phyloP scores from a whole-genome alignment of 768 basidiomycete genomes.

The Phaeotremella fagi region DNA sequence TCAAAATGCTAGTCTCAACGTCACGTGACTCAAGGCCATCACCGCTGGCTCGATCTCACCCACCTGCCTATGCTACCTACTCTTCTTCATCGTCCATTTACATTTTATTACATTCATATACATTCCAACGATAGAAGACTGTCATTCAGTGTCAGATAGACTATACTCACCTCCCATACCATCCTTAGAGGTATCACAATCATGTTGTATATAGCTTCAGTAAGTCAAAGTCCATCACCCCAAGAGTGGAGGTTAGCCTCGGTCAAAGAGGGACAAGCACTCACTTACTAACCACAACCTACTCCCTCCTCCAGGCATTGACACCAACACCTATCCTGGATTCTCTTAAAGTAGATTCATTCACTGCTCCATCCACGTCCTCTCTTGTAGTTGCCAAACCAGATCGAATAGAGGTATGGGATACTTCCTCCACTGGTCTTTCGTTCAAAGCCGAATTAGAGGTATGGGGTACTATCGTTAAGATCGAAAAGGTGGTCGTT shows the following conservation, averaged over 20 bases:
- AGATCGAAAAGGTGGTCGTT: slow-evolving; percentile 33
- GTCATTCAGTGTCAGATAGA: too few species aligned
- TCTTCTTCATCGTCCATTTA: too few species aligned
- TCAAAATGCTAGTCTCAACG: too few species aligned
- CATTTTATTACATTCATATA: too few species aligned
- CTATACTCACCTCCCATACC: too few species aligned
- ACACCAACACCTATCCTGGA: slow-evolving; percentile 42
- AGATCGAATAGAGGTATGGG: slow-evolving; percentile 41
- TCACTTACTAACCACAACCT: background rate
- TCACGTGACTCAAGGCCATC: too few species aligned
- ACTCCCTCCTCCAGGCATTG: slow-evolving; percentile 30
- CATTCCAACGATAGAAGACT: too few species aligned
- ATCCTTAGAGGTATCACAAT: too few species aligned
- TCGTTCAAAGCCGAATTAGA: slow-evolving; percentile 24
- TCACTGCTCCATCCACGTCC: slow-evolving; percentile 16
- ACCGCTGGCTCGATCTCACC: too few species aligned
- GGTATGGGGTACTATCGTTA: slow-evolving; percentile 44
- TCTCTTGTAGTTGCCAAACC: slow-evolving; percentile 43
- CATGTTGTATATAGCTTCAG: slow-evolving; percentile 45
- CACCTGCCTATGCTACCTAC: too few species aligned
- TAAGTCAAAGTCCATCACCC: slow-evolving; percentile 15
- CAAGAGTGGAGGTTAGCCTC: background rate
- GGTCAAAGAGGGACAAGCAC: too few species aligned
- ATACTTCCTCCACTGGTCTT: slow-evolving; percentile 26
- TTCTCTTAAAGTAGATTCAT: slow-evolving; percentile 17